Conservation (phyloP, 495 filamentous ascomycete species). For the Tuber indicum region DNA sequence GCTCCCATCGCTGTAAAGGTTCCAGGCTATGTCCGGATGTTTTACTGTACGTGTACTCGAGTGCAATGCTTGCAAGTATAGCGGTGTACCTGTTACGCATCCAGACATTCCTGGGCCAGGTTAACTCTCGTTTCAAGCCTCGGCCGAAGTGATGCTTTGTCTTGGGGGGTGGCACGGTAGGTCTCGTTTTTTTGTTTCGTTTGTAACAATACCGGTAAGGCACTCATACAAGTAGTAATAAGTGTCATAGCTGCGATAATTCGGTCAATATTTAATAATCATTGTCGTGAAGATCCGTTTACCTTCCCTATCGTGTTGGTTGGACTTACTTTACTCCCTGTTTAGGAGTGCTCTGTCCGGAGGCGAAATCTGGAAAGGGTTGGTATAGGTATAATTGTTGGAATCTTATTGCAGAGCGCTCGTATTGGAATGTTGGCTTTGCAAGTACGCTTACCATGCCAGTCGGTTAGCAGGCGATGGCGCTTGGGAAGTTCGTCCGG, state of each 20-base stretch:
- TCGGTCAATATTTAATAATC: neutral
- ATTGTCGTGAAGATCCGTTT: neutral
- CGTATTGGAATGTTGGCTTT: neutral
- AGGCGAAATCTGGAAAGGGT: neutral
- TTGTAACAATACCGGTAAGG: neutral
- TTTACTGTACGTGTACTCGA: neutral
- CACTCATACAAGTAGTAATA: neutral
- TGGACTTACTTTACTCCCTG: neutral
- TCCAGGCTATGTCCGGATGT: neutral
- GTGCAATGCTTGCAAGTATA: neutral
- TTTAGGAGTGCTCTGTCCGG: neutral
- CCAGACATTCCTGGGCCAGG: neutral
- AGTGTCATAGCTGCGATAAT: neutral
- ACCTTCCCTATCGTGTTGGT: neutral
- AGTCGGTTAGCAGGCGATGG: neutral
- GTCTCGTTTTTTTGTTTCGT: neutral
- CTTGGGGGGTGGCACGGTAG: neutral
- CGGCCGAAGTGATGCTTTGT: neutral
- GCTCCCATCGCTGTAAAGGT: neutral
- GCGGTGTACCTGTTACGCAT: neutral
- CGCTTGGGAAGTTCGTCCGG: neutral
- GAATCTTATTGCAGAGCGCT: neutral
- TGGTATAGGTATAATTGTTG: neutral
- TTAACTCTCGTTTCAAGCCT: neutral
- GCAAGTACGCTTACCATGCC: neutral